phyloP scores from a whole-genome alignment of 2,329 filamentous ascomycete genomes.

The Aspergillus sojae region DNA sequence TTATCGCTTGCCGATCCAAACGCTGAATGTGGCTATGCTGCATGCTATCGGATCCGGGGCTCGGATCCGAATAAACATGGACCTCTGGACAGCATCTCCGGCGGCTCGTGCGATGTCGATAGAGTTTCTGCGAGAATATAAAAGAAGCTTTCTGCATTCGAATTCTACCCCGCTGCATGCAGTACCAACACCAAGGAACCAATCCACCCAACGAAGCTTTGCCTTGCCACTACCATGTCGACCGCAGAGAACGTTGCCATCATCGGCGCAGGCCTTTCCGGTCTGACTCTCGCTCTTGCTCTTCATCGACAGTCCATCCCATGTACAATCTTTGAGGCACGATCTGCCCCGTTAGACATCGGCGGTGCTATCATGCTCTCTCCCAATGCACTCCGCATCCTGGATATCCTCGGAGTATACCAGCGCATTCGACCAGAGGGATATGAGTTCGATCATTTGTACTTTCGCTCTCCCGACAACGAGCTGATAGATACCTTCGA shows the following conservation, averaged over 20 bases:
- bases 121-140: too few relatives aligned
- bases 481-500: slow-evolving; percentile 44
- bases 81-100: too few relatives aligned
- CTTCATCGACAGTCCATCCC: slow-evolving; percentile 56
- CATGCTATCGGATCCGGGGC: neutral
- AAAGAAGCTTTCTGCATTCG: too few relatives aligned
- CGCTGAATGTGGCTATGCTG: too few relatives aligned
- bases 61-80: neutral
- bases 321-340: slow-evolving; percentile 56
- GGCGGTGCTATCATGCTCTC: slow-evolving; percentile 63
- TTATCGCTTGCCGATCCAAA: too few relatives aligned
- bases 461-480: slow-evolving; percentile 47
- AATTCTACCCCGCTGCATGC: too few relatives aligned
- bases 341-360: slow-evolving; percentile 48
- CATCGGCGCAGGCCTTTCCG: slow-evolving; percentile 53
- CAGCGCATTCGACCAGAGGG: slow-evolving; percentile 47
- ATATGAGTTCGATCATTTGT: slow-evolving; percentile 55
- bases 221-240: neutral
- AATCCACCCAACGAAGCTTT: too few relatives aligned
- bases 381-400: slow-evolving; percentile 59
- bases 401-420: slow-evolving; percentile 56
- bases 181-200: too few relatives aligned
- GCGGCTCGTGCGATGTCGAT: too few relatives aligned
- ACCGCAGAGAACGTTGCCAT: slow-evolving; percentile 41
- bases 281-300: slow-evolving; percentile 58